Conservation (phyloP, 2,329 filamentous ascomycete genomes). For the Dendryphion nanum region DNA sequence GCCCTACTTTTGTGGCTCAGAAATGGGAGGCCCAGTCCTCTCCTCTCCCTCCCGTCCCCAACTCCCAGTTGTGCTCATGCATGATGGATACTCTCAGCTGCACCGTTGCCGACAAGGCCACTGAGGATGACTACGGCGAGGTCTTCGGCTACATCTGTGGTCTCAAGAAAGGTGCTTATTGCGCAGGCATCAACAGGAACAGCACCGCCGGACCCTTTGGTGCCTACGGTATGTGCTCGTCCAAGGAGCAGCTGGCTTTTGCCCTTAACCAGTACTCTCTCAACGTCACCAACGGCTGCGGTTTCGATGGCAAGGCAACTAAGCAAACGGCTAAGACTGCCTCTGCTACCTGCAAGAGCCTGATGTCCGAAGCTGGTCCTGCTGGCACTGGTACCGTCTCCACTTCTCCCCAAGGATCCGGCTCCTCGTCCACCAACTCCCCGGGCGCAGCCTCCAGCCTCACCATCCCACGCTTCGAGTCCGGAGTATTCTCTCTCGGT, state of each 20-base stretch:
- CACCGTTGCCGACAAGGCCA: constrained; percentile 57
- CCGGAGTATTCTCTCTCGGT: constrained; percentile 48
- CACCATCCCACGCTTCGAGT: constrained; percentile 46
- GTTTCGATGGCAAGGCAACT: constrained; percentile 67
- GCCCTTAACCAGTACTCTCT: constrained; percentile 70
- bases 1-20: constrained; percentile 61
- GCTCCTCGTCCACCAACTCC: constrained; percentile 20
- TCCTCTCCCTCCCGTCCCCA: constrained; percentile 77
- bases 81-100: constrained; percentile 76
- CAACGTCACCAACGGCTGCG: constrained; percentile 56
- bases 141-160: constrained; percentile 78
- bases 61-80: constrained; percentile 77
- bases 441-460: constrained; percentile 42
- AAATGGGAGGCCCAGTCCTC: constrained; percentile 67
- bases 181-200: constrained; percentile 68
- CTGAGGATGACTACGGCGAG: constrained; percentile 58
- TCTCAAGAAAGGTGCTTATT: constrained; percentile 51
- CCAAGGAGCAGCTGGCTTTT: constrained; percentile 69
- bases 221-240: constrained; percentile 73
- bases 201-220: constrained; percentile 68
- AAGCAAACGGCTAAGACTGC: constrained; percentile 50
- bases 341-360: constrained; percentile 55
- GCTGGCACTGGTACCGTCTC: constrained; percentile 58
- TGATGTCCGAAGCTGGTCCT: constrained; percentile 63
- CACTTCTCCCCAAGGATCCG: constrained; percentile 44